A percentile compares a stretch with the other conserved stretches of the same genome.
Evolutionary conservation across 139 green algal species (phyloP).

Genomic region (Marvania coccoides): DNA sequence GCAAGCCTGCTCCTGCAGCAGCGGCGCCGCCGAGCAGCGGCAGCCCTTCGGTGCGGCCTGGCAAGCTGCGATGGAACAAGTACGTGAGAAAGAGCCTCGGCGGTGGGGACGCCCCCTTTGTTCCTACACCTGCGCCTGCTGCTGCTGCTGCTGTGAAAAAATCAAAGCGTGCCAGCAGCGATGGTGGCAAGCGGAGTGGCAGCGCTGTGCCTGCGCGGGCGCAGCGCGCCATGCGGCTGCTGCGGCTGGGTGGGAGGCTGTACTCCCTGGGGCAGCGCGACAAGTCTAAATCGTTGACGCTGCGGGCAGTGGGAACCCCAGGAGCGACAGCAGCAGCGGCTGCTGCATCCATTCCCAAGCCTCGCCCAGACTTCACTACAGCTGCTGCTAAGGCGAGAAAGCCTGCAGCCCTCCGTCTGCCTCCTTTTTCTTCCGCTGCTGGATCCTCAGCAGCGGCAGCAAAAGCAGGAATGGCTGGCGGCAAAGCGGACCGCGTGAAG

Average conservation of each 20-base stretch:
- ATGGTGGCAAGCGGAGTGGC: background rate
- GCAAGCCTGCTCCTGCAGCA: background rate
- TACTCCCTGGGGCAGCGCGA: conserved; percentile 14
- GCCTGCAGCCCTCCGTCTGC: background rate
- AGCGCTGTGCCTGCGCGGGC: background rate
- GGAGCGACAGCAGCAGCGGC: no score
- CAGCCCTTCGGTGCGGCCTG: background rate
- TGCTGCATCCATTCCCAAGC: no score
- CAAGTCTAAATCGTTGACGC: background rate
- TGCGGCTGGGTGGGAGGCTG: conserved; percentile 19
- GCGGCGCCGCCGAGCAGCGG: background rate
- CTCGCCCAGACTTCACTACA: background rate
- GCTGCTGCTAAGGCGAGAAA: conserved; percentile 1
- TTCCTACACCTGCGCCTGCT: background rate
- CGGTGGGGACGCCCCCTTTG: background rate
- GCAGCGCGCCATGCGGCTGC: conserved; percentile 5
- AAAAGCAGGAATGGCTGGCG: background rate
- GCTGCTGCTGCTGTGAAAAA: background rate
- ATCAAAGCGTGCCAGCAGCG: background rate
- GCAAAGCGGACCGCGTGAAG: background rate
- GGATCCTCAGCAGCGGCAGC: background rate
- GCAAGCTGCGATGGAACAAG: conserved; percentile 10
- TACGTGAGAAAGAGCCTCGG: background rate
- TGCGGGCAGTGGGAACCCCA: no score
- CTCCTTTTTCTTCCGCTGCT: background rate